These are phyloP conservation scores for Capsicum chinense DNA, from an alignment of 257 asterid species.

Conservation along the genomic window DNA sequence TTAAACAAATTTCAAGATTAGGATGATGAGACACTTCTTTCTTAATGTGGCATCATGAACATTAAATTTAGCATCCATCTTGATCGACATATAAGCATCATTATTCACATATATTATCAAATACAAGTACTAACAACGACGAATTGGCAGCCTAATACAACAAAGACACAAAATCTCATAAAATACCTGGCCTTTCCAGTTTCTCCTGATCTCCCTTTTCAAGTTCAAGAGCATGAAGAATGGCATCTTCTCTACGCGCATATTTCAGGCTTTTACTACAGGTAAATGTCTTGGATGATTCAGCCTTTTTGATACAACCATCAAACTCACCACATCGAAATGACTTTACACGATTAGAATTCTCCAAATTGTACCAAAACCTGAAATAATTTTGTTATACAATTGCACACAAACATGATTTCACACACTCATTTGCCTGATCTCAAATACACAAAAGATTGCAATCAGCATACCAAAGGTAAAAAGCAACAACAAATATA, in stretches of 20 bases:
- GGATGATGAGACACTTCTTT: background rate
- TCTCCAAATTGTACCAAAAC: slow-evolving; percentile 48
- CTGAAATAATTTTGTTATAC: slow-evolving; percentile 37
- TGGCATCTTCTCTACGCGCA: slow-evolving; percentile 35
- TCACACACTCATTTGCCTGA: background rate
- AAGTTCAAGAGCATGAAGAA: slow-evolving; percentile 40
- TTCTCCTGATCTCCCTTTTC: slow-evolving; percentile 40
- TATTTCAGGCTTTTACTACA: slow-evolving; percentile 27
- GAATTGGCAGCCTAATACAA: background rate
- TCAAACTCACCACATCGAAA: slow-evolving; percentile 47
- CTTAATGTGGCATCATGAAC: background rate
- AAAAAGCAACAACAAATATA: background rate
- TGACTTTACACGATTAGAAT: slow-evolving; percentile 39
- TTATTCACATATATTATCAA: background rate
- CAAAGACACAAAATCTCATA: background rate
- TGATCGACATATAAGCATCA: background rate
- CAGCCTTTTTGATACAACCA: slow-evolving; percentile 37
- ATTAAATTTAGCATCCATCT: background rate
- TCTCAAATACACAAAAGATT: background rate
- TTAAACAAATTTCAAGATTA: background rate
- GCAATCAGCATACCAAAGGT: background rate
- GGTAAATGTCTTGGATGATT: slow-evolving; percentile 26
- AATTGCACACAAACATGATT: slow-evolving; percentile 24
- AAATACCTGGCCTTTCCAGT: slow-evolving; percentile 47
- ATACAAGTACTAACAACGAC: background rate